These are phyloP conservation scores for Chaetomium olivaceum DNA, from an alignment of 2,329 filamentous ascomycete species.

Conservation along the genomic window DNA sequence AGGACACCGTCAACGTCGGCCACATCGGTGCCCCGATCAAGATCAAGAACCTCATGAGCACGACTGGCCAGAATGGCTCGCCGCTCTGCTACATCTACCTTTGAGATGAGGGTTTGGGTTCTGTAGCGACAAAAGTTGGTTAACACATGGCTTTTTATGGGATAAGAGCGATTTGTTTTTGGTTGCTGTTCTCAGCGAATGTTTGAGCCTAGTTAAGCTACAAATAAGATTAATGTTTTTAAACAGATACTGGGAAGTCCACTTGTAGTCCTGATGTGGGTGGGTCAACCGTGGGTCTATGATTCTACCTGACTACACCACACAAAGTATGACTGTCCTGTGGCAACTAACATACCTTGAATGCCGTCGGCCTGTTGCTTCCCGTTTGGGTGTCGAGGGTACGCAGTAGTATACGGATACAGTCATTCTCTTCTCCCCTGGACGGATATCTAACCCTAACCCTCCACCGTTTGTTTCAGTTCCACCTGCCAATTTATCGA, in stretches of 20 bases:
- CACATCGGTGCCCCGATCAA: constrained; percentile 40
- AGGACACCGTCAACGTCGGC: constrained; percentile 41
- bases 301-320: too few relatives aligned
- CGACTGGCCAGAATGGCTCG: constrained; percentile 36
- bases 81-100: constrained; percentile 50
- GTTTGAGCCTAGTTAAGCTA: not conserved
- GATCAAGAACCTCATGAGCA: constrained; percentile 44
- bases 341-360: too few relatives aligned
- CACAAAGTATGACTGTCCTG: too few relatives aligned
- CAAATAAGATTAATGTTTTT: not conserved
- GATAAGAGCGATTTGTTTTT: not conserved
- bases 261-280: too few relatives aligned
- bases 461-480: not conserved
- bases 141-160: not conserved
- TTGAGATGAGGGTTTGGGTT: constrained; percentile 22
- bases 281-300: too few relatives aligned
- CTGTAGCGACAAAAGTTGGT: not conserved
- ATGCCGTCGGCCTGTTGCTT: too few relatives aligned
- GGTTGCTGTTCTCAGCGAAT: not conserved
- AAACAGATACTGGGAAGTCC: not conserved
- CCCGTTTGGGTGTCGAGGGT: too few relatives aligned
- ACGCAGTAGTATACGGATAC: too few relatives aligned
- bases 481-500: not conserved
- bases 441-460: too few relatives aligned
- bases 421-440: too few relatives aligned